Conservation (phyloP, 345 rosid species). For the Capsella bursapastoris region DNA sequence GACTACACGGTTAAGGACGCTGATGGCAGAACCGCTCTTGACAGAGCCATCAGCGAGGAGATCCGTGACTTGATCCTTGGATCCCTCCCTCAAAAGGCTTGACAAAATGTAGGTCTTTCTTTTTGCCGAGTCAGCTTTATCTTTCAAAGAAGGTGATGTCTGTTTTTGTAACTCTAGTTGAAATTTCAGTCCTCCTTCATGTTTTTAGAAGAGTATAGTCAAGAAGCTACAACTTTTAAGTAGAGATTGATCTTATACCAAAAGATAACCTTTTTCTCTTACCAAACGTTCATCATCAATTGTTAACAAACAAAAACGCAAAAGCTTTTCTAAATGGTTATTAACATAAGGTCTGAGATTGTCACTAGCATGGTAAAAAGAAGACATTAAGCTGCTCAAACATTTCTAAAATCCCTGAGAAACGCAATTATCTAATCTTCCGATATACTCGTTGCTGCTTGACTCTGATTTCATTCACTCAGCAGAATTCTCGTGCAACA, state of each 20-base stretch:
- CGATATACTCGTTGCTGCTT: constrained; percentile 1
- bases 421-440: background rate
- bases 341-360: constrained; percentile 31
- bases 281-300: constrained; percentile 3
- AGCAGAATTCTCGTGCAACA: constrained; percentile 78
- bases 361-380: constrained; percentile 6
- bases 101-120: constrained; percentile 14
- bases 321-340: constrained; percentile 32
- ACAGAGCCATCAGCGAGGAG: constrained; percentile 64
- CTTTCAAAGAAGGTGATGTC: constrained; percentile 10
- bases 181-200: background rate
- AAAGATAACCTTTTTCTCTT: constrained; percentile 13
- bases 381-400: background rate
- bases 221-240: background rate
- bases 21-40: constrained; percentile 77
- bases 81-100: constrained; percentile 66
- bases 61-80: constrained; percentile 67
- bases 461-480: constrained; percentile 32
- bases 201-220: constrained; percentile 28
- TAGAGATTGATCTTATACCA: constrained; percentile 21
- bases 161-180: constrained; percentile 10
- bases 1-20: constrained; percentile 63
- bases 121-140: background rate
- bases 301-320: background rate
- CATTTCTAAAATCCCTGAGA: constrained; percentile 12